Evolutionary conservation across 2,329 filamentous ascomycete genomes (phyloP).

Genomic region (Diaporthe batatas): DNA sequence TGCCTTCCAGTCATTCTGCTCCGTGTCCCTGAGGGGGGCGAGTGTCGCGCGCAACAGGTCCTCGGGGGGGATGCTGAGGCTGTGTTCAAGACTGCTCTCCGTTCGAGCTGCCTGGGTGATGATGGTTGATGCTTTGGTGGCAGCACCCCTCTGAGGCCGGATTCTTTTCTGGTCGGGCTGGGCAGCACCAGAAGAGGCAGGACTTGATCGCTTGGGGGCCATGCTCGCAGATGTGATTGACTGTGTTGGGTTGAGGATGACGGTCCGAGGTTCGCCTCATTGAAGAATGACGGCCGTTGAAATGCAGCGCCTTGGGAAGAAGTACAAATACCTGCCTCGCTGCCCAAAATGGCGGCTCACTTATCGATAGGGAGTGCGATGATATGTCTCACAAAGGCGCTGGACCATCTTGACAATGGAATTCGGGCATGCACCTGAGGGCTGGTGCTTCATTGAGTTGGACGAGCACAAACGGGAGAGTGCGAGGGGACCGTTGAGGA

Average conservation of each 20-base stretch:
- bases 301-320: conserved; percentile 5
- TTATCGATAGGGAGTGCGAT: conserved; percentile 18
- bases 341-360: neutral
- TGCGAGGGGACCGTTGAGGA: neutral
- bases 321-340: neutral
- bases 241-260: neutral
- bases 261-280: neutral
- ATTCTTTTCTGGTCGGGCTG: conserved; percentile 9
- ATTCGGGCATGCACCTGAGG: neutral
- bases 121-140: conserved; percentile 33
- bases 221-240: neutral
- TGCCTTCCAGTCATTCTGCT: conserved; percentile 74
- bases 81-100: conserved; percentile 47
- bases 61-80: conserved; percentile 47
- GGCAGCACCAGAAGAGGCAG: conserved; percentile 1
- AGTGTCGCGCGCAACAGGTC: conserved; percentile 62
- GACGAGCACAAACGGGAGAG: neutral
- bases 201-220: conserved; percentile 23
- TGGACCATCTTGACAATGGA: conserved; percentile 17
- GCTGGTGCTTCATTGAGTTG: neutral
- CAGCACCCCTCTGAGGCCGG: conserved; percentile 34
- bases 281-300: conserved; percentile 4
- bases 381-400: neutral
- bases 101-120: conserved; percentile 35
- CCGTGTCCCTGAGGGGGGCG: conserved; percentile 61